These are phyloP conservation scores for Solanum lycopersicoides DNA, from an alignment of 257 asterid species.

Conservation along the genomic window DNA sequence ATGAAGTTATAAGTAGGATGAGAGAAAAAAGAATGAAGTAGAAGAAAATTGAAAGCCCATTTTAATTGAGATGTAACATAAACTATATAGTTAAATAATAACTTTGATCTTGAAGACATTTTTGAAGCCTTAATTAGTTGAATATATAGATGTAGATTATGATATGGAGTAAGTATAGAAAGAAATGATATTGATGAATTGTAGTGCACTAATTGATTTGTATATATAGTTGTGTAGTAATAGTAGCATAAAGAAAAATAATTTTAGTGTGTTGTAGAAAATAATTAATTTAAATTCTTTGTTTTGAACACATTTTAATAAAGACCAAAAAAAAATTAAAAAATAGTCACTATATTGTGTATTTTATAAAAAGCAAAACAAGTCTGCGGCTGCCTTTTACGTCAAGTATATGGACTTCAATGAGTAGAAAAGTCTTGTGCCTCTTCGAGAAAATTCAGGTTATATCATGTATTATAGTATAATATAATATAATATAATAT, in stretches of 20 bases:
- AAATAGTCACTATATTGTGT: neutral
- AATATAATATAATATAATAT: too few species aligned
- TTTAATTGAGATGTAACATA: neutral
- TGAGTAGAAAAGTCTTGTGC: neutral
- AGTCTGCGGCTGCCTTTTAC: neutral
- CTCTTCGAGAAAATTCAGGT: too few species aligned
- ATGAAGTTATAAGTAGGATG: neutral
- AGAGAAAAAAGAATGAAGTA: neutral
- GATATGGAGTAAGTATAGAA: neutral
- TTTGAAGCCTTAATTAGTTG: neutral
- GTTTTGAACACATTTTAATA: neutral
- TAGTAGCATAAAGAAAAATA: neutral
- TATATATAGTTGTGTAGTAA: neutral
- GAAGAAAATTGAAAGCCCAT: constrained; percentile 9
- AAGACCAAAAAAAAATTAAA: neutral
- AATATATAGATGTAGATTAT: neutral
- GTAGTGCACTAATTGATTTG: neutral
- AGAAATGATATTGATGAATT: neutral
- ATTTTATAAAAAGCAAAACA: neutral
- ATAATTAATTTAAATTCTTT: neutral
- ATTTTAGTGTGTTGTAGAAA: neutral
- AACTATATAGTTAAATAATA: neutral
- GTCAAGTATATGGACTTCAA: neutral
- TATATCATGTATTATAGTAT: too few species aligned
- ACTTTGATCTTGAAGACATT: neutral